phyloP scores from a whole-genome alignment of 1,284 basidiomycete species.

The Xanthoconium separans region DNA sequence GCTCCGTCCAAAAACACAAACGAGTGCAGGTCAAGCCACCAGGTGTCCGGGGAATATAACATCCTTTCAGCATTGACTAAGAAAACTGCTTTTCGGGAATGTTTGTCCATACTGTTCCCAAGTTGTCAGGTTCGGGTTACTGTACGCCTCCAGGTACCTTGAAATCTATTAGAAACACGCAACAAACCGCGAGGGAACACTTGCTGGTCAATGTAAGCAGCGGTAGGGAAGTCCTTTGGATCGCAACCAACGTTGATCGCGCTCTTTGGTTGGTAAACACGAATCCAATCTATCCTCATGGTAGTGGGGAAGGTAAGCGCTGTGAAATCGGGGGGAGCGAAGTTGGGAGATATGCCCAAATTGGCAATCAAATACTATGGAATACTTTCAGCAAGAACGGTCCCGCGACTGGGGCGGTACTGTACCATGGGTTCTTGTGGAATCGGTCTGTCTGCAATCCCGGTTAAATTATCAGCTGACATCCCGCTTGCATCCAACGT shows the following conservation, averaged over 20 bases:
- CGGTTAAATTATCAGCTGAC: conserved; percentile 58
- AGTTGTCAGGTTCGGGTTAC: conserved; percentile 56
- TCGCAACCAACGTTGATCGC: conserved; percentile 81
- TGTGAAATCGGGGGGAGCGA: conserved; percentile 66
- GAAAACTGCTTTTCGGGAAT: conserved; percentile 57
- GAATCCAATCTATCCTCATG: conserved; percentile 81
- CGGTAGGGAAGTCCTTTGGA: conserved; percentile 75
- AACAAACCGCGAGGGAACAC: conserved; percentile 23
- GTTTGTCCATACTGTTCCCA: conserved; percentile 58
- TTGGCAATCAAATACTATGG: conserved; percentile 74
- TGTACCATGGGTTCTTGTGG: conserved; percentile 83
- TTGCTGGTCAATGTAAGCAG: conserved; percentile 69
- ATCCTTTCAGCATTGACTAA: conserved; percentile 48
- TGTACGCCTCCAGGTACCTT: conserved; percentile 53
- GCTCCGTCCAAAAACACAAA: conserved; percentile 12
- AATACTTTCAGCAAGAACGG: conserved; percentile 2
- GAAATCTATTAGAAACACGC: conserved; percentile 22
- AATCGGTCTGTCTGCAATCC: conserved; percentile 74
- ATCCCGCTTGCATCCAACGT: conserved; percentile 73
- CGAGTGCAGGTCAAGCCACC: not conserved
- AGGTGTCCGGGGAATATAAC: conserved; percentile 7
- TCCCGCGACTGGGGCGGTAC: not conserved
- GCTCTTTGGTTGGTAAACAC: conserved; percentile 75
- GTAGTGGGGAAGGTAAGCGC: conserved; percentile 67
- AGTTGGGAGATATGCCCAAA: conserved; percentile 80